These are phyloP conservation scores for Cucurbita moschata DNA, from an alignment of 306 rosid genomes.

Conservation along the genomic window DNA sequence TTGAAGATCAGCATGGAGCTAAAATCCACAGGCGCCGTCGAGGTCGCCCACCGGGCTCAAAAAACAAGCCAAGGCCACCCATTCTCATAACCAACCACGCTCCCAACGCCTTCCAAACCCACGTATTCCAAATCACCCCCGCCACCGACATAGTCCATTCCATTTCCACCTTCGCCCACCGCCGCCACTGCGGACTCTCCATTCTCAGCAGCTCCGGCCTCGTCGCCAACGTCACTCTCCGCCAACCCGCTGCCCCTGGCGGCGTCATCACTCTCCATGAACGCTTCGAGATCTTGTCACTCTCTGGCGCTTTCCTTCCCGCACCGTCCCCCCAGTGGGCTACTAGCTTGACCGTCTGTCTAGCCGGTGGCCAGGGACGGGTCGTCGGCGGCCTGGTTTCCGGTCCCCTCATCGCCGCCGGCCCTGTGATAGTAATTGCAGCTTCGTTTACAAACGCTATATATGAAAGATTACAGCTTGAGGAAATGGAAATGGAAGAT, in stretches of 20 bases:
- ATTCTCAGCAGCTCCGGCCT: constrained; percentile 60
- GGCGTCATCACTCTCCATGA: constrained; percentile 45
- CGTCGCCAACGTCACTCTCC: constrained; percentile 51
- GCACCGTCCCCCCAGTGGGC: constrained; percentile 67
- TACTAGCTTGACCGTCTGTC: constrained; percentile 40
- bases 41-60: constrained; percentile 80
- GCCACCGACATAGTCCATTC: constrained; percentile 53
- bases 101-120: constrained; percentile 74
- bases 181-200: constrained; percentile 69
- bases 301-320: constrained; percentile 66
- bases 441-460: constrained; percentile 74
- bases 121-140: constrained; percentile 48
- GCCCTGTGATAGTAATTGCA: constrained; percentile 61
- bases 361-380: constrained; percentile 64
- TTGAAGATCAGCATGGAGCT: constrained; percentile 4
- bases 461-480: constrained; percentile 55
- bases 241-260: constrained; percentile 43
- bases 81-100: constrained; percentile 43
- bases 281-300: constrained; percentile 58
- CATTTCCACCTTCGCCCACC: constrained; percentile 45
- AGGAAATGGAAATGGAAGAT: neutral
- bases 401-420: constrained; percentile 54
- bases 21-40: constrained; percentile 48
- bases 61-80: constrained; percentile 66
- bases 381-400: constrained; percentile 62